Conservation (phyloP, 1,284 basidiomycete genomes). For the Ceratobasidium sp. region DNA sequence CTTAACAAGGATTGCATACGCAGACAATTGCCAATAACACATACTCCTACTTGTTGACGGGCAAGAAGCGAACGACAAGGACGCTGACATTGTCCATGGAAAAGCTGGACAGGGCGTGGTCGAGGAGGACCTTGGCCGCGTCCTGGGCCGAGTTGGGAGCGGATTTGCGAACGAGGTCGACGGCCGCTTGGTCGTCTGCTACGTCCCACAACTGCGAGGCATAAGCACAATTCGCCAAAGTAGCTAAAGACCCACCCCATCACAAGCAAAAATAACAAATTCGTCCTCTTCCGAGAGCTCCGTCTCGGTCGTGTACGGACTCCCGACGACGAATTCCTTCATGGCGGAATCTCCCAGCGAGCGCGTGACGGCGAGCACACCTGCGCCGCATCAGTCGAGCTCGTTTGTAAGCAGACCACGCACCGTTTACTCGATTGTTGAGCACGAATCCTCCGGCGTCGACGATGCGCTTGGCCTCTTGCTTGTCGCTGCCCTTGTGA, state of each 20-base stretch:
- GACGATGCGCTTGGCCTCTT: slow-evolving; percentile 96
- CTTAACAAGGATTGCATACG: no score
- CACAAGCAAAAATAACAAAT: slow-evolving; percentile 95
- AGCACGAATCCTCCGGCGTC: slow-evolving; percentile 99
- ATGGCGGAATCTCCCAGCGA: slow-evolving; percentile 97
- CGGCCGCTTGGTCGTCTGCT: slow-evolving; percentile 87
- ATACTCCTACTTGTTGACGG: no score
- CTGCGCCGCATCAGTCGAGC: slow-evolving; percentile 42
- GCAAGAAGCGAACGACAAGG: slow-evolving; percentile 69
- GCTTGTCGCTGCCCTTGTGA: slow-evolving; percentile 97
- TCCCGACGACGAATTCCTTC: slow-evolving; percentile 99
- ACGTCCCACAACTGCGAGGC: slow-evolving; percentile 93
- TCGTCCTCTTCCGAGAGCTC: slow-evolving; percentile 89
- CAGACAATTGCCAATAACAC: no score
- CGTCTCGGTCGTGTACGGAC: slow-evolving; percentile 98
- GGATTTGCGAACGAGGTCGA: slow-evolving; percentile 83
- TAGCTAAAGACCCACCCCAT: slow-evolving; percentile 74
- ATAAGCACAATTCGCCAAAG: background rate
- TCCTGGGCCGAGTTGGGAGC: slow-evolving; percentile 62
- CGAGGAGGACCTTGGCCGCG: slow-evolving; percentile 79
- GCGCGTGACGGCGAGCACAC: slow-evolving; percentile 94
- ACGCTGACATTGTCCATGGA: slow-evolving; percentile 93
- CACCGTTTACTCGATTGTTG: slow-evolving; percentile 94
- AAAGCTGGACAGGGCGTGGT: slow-evolving; percentile 86
- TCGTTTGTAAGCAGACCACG: slow-evolving; percentile 35